Evolutionary conservation across 2,329 filamentous ascomycete species (phyloP).

Genomic region (Didymella sp.): DNA sequence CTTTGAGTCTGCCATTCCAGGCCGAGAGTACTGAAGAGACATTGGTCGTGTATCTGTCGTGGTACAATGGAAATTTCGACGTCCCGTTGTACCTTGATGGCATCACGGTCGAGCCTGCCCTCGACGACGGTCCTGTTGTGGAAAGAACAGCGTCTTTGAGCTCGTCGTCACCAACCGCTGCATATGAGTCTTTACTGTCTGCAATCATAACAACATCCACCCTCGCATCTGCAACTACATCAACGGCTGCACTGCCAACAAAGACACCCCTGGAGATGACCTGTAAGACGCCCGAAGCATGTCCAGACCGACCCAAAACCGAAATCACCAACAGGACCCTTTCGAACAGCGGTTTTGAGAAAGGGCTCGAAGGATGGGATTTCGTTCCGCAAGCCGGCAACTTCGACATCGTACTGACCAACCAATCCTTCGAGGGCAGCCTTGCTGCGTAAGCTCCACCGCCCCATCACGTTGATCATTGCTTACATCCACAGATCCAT

Average conservation of each 20-base stretch:
- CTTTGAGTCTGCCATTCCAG: background rate
- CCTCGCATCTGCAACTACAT: background rate
- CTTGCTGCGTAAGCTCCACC: background rate
- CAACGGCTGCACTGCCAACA: background rate
- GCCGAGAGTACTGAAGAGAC: background rate
- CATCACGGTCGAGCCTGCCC: background rate
- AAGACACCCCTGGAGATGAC: background rate
- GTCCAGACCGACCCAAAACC: background rate
- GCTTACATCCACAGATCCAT: background rate
- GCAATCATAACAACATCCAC: background rate
- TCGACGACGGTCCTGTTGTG: background rate
- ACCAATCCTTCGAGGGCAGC: conserved; percentile 2
- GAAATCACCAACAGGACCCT: background rate
- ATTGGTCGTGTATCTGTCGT: conserved; percentile 5
- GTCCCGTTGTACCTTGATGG: conserved; percentile 3
- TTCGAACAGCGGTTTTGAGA: background rate
- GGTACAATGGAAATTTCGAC: conserved; percentile 13
- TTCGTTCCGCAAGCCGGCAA: background rate
- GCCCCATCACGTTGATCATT: background rate
- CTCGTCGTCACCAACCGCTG: background rate
- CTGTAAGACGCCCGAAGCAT: background rate
- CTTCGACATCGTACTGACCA: conserved; percentile 3
- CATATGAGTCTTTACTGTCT: background rate
- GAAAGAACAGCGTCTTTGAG: background rate
- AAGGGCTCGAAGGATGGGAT: background rate